Conservation (phyloP, 2,329 filamentous ascomycete genomes). For the Aspergillus jensenii region DNA sequence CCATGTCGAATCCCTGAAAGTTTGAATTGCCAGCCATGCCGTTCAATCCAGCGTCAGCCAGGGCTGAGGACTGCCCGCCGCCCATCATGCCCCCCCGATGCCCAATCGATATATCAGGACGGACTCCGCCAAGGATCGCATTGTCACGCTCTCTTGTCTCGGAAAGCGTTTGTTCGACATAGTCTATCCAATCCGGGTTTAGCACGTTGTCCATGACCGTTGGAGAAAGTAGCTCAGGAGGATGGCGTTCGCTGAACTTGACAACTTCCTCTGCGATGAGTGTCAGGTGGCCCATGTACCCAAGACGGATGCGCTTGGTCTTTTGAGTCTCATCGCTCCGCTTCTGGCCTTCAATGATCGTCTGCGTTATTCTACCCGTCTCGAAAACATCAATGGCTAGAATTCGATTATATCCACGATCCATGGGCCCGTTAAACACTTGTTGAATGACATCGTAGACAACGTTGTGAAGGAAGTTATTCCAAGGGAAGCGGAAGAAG, state of each 20-base stretch:
- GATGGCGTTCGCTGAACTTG: constrained; percentile 94
- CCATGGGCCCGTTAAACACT: constrained; percentile 98
- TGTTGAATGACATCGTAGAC: constrained; percentile 99
- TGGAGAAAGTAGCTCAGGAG: constrained; percentile 81
- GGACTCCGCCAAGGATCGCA: constrained; percentile 92
- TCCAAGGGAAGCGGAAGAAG: constrained; percentile 99
- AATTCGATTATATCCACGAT: constrained; percentile 86
- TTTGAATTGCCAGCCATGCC: constrained; percentile 54
- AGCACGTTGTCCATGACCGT: constrained; percentile 84
- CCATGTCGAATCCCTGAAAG: constrained; percentile 66
- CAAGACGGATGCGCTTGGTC: constrained; percentile 83
- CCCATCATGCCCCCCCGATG: constrained; percentile 69
- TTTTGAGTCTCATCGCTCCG: constrained; percentile 83
- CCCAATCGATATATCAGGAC: constrained; percentile 84
- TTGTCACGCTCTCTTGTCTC: constrained; percentile 96
- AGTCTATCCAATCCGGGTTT: constrained; percentile 87
- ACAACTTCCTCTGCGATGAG: constrained; percentile 97
- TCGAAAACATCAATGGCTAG: constrained; percentile 93
- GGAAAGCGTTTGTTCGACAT: constrained; percentile 87
- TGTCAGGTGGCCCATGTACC: constrained; percentile 97
- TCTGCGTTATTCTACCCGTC: constrained; percentile 81
- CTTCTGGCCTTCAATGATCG: constrained; percentile 87
- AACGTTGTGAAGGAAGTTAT: constrained; percentile 98
- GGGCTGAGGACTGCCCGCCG: constrained; percentile 58
- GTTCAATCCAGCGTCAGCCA: constrained; percentile 79